Evolutionary conservation across 768 basidiomycete genomes (phyloP).

Genomic region (Mycena vitilis): DNA sequence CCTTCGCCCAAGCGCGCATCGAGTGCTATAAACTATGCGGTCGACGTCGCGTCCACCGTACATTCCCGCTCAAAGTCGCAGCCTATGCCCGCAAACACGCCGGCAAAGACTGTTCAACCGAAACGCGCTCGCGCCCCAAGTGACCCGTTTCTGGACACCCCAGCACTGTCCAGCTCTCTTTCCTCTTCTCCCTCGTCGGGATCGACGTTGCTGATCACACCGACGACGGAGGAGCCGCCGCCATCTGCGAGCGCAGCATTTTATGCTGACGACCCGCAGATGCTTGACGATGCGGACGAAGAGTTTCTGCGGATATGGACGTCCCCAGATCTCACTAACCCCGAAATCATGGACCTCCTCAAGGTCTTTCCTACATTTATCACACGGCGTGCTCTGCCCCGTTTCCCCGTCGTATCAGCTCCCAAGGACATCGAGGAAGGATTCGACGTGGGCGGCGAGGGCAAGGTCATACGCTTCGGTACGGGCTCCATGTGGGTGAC

Average conservation of each 20-base stretch:
- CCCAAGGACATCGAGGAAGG: constrained; percentile 77
- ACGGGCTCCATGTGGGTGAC: constrained; percentile 90
- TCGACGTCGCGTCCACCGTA: constrained; percentile 49
- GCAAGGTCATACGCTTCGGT: constrained; percentile 74
- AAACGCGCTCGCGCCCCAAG: constrained; percentile 81
- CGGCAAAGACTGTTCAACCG: constrained; percentile 57
- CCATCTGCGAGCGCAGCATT: constrained; percentile 16
- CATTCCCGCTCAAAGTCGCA: constrained; percentile 71
- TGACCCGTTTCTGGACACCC: constrained; percentile 85
- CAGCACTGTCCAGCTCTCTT: constrained; percentile 64
- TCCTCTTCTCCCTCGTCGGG: constrained; percentile 65
- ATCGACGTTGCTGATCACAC: constrained; percentile 41
- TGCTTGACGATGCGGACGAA: constrained; percentile 49
- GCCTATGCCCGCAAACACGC: constrained; percentile 57
- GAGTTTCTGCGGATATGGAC: constrained; percentile 83
- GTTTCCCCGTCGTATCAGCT: constrained; percentile 63
- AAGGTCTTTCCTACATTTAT: constrained; percentile 84
- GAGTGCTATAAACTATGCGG: constrained; percentile 36
- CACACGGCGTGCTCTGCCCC: constrained; percentile 73
- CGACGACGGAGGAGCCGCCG: constrained; percentile 17
- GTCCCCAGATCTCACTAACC: constrained; percentile 81
- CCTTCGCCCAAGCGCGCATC: constrained; percentile 52
- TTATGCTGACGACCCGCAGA: constrained; percentile 41
- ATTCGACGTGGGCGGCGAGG: constrained; percentile 64
- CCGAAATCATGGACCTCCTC: constrained; percentile 76